Evolutionary conservation across 2,329 filamentous ascomycete species (phyloP), one percentile per base, ranked within the genome.

Genomic region (Stachybotrys chartarum): DNA sequence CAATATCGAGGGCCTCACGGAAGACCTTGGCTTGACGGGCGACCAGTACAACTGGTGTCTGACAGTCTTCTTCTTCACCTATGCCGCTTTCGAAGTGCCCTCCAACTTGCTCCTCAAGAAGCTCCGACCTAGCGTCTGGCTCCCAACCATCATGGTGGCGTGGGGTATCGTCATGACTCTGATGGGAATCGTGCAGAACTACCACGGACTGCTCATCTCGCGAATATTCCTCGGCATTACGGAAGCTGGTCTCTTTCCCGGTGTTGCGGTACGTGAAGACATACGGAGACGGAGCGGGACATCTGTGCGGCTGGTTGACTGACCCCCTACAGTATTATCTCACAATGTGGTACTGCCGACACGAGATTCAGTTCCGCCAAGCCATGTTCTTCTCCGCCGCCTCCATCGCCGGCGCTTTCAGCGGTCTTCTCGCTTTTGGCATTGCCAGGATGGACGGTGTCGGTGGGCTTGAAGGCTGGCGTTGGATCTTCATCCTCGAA

Each of bases 351-450:
- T 84, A 84, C 56, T 79, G 75, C 18, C 75, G 80, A n/a, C 75
- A 78, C 52, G 80, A 83, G 57, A 77, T 81, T 32, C 78, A 80
- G 54, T 66, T 80, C 24, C 73, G 80, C 1, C 76, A 79, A 58
- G 88, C 90, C 1, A 81, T 92, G 53, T 93, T 94, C 78, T 95
- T 93, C 75, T 89, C 87, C 0, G 88, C 89, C 0, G 89, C 90
- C 0, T 89, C 90, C 0, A 75, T 94, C 0, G 88, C 90, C 0
- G 90, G 90, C 1, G 90, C 86, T 0, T 91, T 91, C 61, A 87
- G 85, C 59, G 88, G 88, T 5, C 76, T 91, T 3, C 74, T 91
- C 1, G 87, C 88, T 0, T 87, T 83, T 46, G 87, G 77, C 0
- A 90, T 91, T 55, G 78, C 78, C 8, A 80, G 86, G 54, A 89